Conservation (phyloP, 2,329 filamentous ascomycete species). For the Hypoxylon sp. region DNA sequence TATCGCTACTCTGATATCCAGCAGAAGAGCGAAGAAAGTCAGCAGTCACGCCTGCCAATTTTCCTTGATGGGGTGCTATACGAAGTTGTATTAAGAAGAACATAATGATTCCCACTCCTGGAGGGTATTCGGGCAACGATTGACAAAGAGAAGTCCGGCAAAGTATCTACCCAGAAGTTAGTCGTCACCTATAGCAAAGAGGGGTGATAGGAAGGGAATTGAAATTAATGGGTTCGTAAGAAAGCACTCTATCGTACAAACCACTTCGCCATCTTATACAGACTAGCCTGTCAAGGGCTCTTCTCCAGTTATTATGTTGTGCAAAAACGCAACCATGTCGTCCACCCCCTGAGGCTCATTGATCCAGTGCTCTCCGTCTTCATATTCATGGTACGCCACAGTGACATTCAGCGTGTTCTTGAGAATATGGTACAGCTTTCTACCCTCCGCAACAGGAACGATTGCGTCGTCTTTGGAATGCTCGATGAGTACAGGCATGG, state of each 20-base stretch:
- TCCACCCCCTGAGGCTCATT: constrained; percentile 39
- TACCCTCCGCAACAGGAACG: constrained; percentile 42
- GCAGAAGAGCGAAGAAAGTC: no score
- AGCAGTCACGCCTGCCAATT: no score
- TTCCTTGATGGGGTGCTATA: no score
- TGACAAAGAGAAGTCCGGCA: constrained; percentile 37
- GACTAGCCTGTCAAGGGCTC: no score
- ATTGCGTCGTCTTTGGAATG: constrained; percentile 44
- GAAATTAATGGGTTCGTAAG: not conserved
- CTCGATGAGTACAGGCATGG: constrained; percentile 42
- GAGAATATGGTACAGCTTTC: constrained; percentile 36
- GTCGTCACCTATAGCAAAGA: constrained; percentile 45
- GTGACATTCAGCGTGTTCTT: not conserved
- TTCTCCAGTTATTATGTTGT: no score
- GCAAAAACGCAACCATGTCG: constrained; percentile 27
- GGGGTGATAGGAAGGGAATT: not conserved
- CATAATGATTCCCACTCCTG: no score
- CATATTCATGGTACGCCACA: constrained; percentile 45
- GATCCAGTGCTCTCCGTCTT: constrained; percentile 38
- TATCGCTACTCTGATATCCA: no score
- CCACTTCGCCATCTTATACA: no score
- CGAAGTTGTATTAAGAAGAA: no score
- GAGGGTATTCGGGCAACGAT: constrained; percentile 45
- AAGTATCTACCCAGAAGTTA: constrained; percentile 51
- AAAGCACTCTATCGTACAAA: no score